phyloP scores from a whole-genome alignment of 2,329 filamentous ascomycete genomes.

The Penicillium sp. region DNA sequence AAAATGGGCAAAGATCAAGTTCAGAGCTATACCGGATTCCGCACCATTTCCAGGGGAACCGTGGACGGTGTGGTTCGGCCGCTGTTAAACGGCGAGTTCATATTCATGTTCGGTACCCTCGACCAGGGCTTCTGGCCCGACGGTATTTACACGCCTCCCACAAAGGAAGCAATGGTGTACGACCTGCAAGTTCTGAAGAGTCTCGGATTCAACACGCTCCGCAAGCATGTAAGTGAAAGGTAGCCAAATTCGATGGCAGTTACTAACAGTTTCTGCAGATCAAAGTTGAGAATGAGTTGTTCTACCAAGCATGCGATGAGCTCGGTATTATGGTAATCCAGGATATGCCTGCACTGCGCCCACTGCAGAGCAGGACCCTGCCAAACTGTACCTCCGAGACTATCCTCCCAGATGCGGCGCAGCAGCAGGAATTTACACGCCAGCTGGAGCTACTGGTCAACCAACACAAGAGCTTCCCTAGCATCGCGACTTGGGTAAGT shows the following conservation, averaged over 20 bases:
- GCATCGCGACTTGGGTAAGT: slow-evolving; percentile 62
- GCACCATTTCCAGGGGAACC: slow-evolving; percentile 58
- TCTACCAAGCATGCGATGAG: slow-evolving; percentile 66
- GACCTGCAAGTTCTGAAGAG: slow-evolving; percentile 64
- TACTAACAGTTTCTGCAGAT: slow-evolving; percentile 43
- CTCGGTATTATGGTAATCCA: slow-evolving; percentile 67
- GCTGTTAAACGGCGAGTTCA: slow-evolving; percentile 66
- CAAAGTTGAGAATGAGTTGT: slow-evolving; percentile 66
- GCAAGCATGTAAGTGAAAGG: slow-evolving; percentile 60
- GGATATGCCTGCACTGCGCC: slow-evolving; percentile 65
- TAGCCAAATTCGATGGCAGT: neutral
- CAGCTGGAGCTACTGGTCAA: slow-evolving; percentile 62
- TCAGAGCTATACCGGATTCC: slow-evolving; percentile 67
- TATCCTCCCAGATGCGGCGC: slow-evolving; percentile 41
- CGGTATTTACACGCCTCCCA: slow-evolving; percentile 65
- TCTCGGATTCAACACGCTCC: slow-evolving; percentile 67
- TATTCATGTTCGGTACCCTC: slow-evolving; percentile 66
- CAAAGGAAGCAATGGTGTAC: slow-evolving; percentile 64
- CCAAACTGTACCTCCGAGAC: slow-evolving; percentile 15
- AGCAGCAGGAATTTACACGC: slow-evolving; percentile 64
- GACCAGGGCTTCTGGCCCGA: slow-evolving; percentile 74
- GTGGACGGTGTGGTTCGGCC: slow-evolving; percentile 61
- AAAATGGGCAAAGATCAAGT: slow-evolving; percentile 54
- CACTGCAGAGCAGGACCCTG: slow-evolving; percentile 34
- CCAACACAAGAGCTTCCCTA: slow-evolving; percentile 64